phyloP scores from a whole-genome alignment of 2,329 filamentous ascomycete species.

The Esteya vermicola region DNA sequence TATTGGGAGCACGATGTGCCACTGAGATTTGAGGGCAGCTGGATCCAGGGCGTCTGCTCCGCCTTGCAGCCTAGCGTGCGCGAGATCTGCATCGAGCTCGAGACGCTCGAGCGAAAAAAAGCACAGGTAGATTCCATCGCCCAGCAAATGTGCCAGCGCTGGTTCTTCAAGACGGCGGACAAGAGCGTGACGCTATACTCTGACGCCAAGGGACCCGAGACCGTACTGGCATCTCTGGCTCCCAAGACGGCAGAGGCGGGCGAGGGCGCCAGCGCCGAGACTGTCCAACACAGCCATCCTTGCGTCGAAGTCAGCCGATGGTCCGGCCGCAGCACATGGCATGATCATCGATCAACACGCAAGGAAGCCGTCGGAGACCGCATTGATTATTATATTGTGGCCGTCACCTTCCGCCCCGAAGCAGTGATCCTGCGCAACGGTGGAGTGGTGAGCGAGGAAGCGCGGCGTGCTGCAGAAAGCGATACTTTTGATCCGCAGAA shows the following conservation, averaged over 20 bases:
- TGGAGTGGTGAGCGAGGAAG: neutral
- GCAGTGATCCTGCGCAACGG: constrained; percentile 9
- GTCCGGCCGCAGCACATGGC: constrained; percentile 29
- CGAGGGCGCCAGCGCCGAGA: too few relatives aligned
- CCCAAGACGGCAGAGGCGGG: constrained; percentile 12
- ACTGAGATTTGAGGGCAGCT: constrained; percentile 20
- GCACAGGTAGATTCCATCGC: constrained; percentile 29
- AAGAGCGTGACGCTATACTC: constrained; percentile 16
- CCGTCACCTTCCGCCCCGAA: constrained; percentile 20
- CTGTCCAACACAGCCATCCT: too few relatives aligned
- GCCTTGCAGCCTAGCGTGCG: constrained; percentile 19
- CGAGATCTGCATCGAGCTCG: constrained; percentile 29
- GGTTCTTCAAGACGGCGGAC: constrained; percentile 21
- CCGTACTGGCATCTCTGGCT: too few relatives aligned
- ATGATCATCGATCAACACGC: constrained; percentile 21
- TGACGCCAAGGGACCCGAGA: constrained; percentile 10
- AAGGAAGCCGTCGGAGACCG: constrained; percentile 24
- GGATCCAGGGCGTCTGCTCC: constrained; percentile 17
- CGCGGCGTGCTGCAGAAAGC: neutral
- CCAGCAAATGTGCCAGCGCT: constrained; percentile 18
- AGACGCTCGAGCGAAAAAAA: constrained; percentile 30
- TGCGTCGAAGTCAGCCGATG: constrained; percentile 25
- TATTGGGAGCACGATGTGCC: constrained; percentile 23
- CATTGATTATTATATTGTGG: constrained; percentile 29
- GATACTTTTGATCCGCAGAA: neutral